Evolutionary conservation across 139 green algal genomes (phyloP), one percentile per base, ranked within the genome.

Genomic region (Yamagishiella unicocca): DNA sequence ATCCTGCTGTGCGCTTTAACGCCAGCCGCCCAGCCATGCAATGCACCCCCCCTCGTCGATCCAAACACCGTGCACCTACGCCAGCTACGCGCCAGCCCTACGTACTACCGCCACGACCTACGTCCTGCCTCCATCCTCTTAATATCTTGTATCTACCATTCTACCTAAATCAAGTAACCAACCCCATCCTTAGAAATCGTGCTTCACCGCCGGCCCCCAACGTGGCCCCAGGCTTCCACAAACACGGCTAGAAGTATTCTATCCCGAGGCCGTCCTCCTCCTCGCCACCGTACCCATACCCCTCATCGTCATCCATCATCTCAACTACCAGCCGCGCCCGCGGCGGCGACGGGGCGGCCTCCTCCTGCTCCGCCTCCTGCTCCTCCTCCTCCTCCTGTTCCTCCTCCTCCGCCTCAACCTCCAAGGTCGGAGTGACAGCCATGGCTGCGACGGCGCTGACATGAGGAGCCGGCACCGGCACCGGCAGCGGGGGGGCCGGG

Each of bases 221-320:
- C n/a, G n/a, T n/a, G n/a, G n/a, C n/a, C n/a, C n/a, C n/a, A n/a
- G n/a, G n/a, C n/a, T n/a, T n/a, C n/a, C n/a, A n/a, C n/a, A n/a
- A n/a, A n/a, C n/a, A n/a, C n/a, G n/a, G 50, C 22, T 58, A 84
- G 24, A 84, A 84, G 38, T 84, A 84, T 38, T 84, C 77, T 22
- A 84, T 84, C 37, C 77, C 77, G 4, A 84, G 45, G 31, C 46
- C 74, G 35, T 87, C 43, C 82, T 87, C 82, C 67, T 87, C 66
- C 7, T 87, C 82, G 0, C 9, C 67, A 3, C 68, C 82, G 53
- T 81, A 70, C 0, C 68, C 82, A 10, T 81, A 79, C 31, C 50
- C 67, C 19, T 87, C 82, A 19, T 87, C 82, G 19, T 87, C 82
- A 29, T 87, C 82, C 33, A 81, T 22, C 25, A 12, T 31, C 27